These are phyloP conservation scores for Lagerstroemia speciosa DNA, from an alignment of 345 rosid genomes.

Conservation along the genomic window DNA sequence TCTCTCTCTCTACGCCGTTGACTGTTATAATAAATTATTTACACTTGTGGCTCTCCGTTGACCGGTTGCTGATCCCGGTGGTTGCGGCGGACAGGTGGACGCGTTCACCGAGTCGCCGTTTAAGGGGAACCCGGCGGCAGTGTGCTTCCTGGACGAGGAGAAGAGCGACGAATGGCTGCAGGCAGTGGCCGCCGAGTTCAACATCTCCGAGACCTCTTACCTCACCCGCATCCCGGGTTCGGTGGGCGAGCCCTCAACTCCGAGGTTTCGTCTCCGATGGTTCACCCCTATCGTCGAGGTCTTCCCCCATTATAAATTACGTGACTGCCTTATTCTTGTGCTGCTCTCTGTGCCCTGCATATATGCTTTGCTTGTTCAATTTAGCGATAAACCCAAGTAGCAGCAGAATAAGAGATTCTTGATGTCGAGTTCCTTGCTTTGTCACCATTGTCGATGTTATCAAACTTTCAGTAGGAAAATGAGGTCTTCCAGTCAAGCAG, in stretches of 20 bases:
- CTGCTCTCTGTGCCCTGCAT: too few relatives aligned
- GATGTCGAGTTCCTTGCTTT: too few relatives aligned
- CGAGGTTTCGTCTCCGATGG: too few relatives aligned
- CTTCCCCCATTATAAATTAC: background rate
- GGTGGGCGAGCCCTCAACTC: background rate
- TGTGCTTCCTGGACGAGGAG: slow-evolving; percentile 58
- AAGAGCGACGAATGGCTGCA: slow-evolving; percentile 66
- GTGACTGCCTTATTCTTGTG: background rate
- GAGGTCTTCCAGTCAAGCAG: background rate
- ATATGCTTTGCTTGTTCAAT: background rate
- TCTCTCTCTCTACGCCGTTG: background rate
- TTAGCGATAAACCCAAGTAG: too few relatives aligned
- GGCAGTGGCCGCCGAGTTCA: slow-evolving; percentile 50
- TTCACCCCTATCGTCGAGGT: slow-evolving; percentile 52
- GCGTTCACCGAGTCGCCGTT: slow-evolving; percentile 66
- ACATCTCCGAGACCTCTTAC: slow-evolving; percentile 39
- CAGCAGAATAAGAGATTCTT: too few relatives aligned
- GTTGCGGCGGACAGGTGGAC: slow-evolving; percentile 46
- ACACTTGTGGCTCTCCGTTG: background rate
- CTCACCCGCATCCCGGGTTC: slow-evolving; percentile 22
- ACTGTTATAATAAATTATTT: too few relatives aligned
- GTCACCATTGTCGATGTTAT: too few relatives aligned
- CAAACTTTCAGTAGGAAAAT: background rate
- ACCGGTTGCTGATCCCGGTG: background rate
- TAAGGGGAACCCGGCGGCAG: slow-evolving; percentile 82